Evolutionary conservation across 768 basidiomycete genomes (phyloP), one percentile per base, ranked within the genome.

Genomic region (Phaeotremella fagi): DNA sequence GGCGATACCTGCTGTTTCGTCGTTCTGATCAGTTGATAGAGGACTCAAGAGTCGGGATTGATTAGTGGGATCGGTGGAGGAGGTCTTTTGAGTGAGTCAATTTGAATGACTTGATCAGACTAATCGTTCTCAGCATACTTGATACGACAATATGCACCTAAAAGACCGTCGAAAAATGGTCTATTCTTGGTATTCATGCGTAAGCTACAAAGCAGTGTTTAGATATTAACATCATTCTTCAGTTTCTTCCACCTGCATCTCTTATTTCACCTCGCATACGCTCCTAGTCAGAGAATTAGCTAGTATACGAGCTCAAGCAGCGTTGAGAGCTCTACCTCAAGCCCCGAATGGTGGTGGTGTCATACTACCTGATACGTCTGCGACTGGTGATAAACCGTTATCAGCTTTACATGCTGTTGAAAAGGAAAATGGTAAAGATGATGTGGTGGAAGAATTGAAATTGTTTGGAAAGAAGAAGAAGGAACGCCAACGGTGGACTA

Each of bases 221-320:
- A n/a, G 15, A 18, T 24, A 4, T 5, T 36, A 33, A 22, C 31
- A n/a, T 16, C 46, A 11, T n/a, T n/a, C n/a, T n/a, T 37, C 29
- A 60, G 58, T 60, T 36, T 60, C 58, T n/a, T 60, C 58, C 26
- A 48, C 58, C 9, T 60, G 53, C 45, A 60, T 60, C 31, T 60
- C 58, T 12, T 55, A 23, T 24, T 43, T 43, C 12, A 55, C 58
- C 3, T 60, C 58, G 0, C 52, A 52, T 7, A 48, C 33, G 3
- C 50, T 60, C 5, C 45, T 60, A 12, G 35, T 55, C 25, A 50
- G 53, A 15, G 48, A 51, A 37, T 51, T 60, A 9, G 35, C 48
- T 20, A 9, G 20, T 18, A 35, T 60, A 20, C 48, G 58, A 15
- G 48, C 49, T 15, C 33, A 52, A 48, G 54, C 54, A 22, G 24